Evolutionary conservation across 148 eudicot species (phyloP).

Genomic region (Rhododendron henanense): DNA sequence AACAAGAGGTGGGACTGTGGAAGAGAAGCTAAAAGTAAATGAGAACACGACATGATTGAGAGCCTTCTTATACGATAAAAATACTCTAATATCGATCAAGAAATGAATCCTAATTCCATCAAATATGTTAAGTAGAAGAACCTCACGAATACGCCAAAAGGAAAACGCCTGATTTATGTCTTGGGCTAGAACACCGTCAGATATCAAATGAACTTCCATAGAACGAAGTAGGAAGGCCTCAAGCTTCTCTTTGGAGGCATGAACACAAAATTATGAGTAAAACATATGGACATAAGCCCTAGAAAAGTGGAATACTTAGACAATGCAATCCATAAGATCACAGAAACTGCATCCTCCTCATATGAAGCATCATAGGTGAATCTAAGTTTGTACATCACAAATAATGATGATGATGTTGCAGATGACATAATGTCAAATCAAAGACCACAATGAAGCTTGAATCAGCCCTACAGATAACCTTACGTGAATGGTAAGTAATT

Average conservation of each 20-base stretch:
- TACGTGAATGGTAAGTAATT: background rate
- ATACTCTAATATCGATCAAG: background rate
- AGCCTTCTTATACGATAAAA: too few relatives aligned
- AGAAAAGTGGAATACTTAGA: background rate
- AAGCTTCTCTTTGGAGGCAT: slow-evolving; percentile 76
- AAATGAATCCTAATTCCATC: background rate
- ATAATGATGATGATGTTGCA: background rate
- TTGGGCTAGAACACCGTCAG: slow-evolving; percentile 93
- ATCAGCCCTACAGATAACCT: background rate
- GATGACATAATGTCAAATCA: background rate
- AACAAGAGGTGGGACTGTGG: background rate
- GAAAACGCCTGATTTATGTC: slow-evolving; percentile 89
- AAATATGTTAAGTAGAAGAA: slow-evolving; percentile 18
- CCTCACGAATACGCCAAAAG: slow-evolving; percentile 98
- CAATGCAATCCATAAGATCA: background rate
- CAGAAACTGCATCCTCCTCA: background rate
- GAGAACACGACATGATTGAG: background rate
- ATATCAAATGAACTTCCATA: slow-evolving; percentile 77
- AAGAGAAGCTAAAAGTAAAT: background rate
- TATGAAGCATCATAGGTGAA: background rate
- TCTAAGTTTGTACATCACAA: background rate
- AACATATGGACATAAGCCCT: background rate
- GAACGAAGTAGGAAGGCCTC: slow-evolving; percentile 77
- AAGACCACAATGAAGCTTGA: background rate
- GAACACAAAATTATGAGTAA: slow-evolving; percentile 10